Conservation (phyloP, 345 rosid genomes). For the Geranium rotundifolium region DNA sequence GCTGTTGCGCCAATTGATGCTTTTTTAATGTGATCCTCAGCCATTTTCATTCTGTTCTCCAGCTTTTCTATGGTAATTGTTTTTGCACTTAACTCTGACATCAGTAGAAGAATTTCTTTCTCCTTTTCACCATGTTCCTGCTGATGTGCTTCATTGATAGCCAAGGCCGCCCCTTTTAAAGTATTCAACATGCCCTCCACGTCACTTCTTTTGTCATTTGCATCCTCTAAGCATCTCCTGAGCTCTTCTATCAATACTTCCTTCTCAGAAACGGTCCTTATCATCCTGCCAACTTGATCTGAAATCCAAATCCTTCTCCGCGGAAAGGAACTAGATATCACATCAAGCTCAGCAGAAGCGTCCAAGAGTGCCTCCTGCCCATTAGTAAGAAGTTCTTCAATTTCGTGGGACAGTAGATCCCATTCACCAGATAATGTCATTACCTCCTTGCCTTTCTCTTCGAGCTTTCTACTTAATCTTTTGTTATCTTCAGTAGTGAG, state of each 20-base stretch:
- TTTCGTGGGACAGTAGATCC: constrained; percentile 60
- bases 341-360: constrained; percentile 62
- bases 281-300: constrained; percentile 63
- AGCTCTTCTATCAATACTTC: constrained; percentile 72
- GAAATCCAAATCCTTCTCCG: constrained; percentile 80
- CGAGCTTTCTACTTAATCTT: constrained; percentile 20
- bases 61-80: constrained; percentile 32
- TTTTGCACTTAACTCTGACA: constrained; percentile 41
- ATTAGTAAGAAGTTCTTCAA: constrained; percentile 55
- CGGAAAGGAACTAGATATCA: constrained; percentile 51
- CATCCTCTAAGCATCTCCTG: constrained; percentile 73
- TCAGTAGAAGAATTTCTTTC: constrained; percentile 39
- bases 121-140: constrained; percentile 72
- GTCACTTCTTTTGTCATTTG: constrained; percentile 49
- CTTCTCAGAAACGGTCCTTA: constrained; percentile 54
- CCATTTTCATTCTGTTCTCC: constrained; percentile 47
- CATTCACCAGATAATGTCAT: constrained; percentile 52
- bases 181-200: constrained; percentile 76
- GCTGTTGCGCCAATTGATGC: constrained; percentile 63
- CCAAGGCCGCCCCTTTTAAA: constrained; percentile 74
- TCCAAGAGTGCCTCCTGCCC: constrained; percentile 57
- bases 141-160: constrained; percentile 77
- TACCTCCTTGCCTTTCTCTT: constrained; percentile 49
- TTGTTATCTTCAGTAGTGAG: constrained; percentile 43
- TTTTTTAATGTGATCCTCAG: constrained; percentile 29